Conservation (phyloP, 345 rosid genomes). For the Hevea brasiliensis region DNA sequence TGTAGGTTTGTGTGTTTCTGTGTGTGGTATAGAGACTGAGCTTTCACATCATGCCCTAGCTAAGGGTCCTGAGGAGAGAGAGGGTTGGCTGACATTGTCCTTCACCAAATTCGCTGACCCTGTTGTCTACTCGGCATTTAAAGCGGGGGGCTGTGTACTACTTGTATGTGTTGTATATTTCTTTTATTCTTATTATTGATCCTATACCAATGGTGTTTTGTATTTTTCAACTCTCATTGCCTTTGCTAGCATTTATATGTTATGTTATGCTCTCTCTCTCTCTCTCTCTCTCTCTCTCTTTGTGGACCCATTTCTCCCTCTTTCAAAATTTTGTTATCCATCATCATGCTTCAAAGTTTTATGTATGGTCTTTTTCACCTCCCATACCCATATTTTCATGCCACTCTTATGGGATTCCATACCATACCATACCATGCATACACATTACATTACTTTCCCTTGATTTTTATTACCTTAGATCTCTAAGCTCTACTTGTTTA, state of each 20-base stretch:
- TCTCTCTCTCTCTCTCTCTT: neutral
- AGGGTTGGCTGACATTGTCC: conserved; percentile 1
- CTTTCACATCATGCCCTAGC: conserved; percentile 19
- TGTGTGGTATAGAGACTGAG: neutral
- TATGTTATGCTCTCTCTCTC: too few relatives aligned
- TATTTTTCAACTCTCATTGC: neutral
- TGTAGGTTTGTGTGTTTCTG: neutral
- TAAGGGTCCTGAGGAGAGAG: conserved; percentile 8
- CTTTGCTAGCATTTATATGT: neutral
- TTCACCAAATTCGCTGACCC: conserved; percentile 12
- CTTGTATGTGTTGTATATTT: neutral
- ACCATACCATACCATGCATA: too few relatives aligned
- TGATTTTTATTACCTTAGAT: too few relatives aligned
- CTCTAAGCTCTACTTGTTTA: too few relatives aligned
- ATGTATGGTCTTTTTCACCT: conserved; percentile 4
- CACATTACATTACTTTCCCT: too few relatives aligned
- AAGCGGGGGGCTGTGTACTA: conserved; percentile 2
- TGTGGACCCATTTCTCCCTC: conserved; percentile 3
- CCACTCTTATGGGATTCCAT: too few relatives aligned
- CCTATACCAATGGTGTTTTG: too few relatives aligned
- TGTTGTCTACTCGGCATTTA: conserved; percentile 18
- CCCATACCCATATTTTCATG: conserved; percentile 2
- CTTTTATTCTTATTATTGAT: neutral
- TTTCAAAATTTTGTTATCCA: neutral
- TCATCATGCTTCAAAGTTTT: neutral